These are phyloP conservation scores for Clonostachys rosea DNA, from an alignment of 2,329 filamentous ascomycete species.

Conservation along the genomic window DNA sequence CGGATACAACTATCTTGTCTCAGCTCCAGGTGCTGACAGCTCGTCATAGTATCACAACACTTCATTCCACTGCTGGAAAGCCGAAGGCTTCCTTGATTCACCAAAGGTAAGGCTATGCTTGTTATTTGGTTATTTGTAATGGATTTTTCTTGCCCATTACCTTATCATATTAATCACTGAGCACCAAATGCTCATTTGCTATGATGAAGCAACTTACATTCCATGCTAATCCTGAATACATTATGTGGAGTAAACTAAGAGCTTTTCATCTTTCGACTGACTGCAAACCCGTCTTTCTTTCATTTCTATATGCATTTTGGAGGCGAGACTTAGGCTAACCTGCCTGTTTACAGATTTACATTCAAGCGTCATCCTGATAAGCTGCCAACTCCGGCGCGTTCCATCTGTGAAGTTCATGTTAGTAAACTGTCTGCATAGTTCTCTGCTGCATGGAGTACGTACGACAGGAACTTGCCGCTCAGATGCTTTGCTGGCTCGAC, in stretches of 20 bases:
- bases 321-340: conserved; percentile 6
- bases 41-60: too few relatives aligned
- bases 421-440: conserved; percentile 5
- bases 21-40: too few relatives aligned
- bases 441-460: conserved; percentile 15
- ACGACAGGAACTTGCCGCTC: conserved; percentile 73
- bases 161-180: too few relatives aligned
- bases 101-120: too few relatives aligned
- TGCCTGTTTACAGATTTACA: conserved; percentile 1
- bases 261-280: conserved; percentile 88
- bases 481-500: conserved; percentile 60
- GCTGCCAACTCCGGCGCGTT: conserved; percentile 39
- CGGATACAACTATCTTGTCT: too few relatives aligned
- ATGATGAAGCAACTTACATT: conserved; percentile 66
- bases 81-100: too few relatives aligned
- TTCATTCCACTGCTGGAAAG: too few relatives aligned
- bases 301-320: conserved; percentile 10
- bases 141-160: too few relatives aligned
- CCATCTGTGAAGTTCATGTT: conserved; percentile 19
- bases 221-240: conserved; percentile 73
- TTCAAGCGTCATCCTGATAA: conserved; percentile 33
- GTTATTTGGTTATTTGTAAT: too few relatives aligned
- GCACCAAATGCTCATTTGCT: background rate
- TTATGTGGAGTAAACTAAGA: conserved; percentile 64
- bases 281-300: conserved; percentile 23